Evolutionary conservation across 345 rosid species (phyloP).

Genomic region (Sonneratia alba): DNA sequence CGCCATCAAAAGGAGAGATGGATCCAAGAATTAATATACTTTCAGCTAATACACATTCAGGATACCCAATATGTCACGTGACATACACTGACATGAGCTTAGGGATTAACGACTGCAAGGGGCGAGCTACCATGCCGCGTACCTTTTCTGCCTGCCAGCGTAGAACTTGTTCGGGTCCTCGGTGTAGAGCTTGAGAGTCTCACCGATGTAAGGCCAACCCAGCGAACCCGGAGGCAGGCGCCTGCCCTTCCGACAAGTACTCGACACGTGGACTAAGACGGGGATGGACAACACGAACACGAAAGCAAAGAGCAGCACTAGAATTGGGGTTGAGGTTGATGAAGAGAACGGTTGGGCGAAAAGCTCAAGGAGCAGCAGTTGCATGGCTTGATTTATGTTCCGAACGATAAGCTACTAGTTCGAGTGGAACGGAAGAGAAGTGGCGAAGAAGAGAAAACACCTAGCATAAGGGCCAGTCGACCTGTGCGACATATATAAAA

Average conservation of each 20-base stretch:
- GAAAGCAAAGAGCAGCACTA: background rate
- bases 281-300: constrained; percentile 4
- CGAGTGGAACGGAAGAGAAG: background rate
- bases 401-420: no score
- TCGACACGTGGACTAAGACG: constrained; percentile 27
- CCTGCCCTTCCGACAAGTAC: constrained; percentile 18
- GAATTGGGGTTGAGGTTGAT: background rate
- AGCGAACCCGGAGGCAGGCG: constrained; percentile 83
- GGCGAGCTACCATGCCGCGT: background rate
- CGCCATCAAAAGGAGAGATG: background rate
- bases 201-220: constrained; percentile 97
- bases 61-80: background rate
- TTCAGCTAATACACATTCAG: background rate
- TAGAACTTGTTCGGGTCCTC: constrained; percentile 81
- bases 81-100: no score
- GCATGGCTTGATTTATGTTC: background rate
- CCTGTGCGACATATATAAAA: background rate
- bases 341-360: background rate
- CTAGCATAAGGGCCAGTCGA: background rate
- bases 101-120: background rate
- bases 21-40: no score
- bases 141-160: constrained; percentile 68
- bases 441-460: background rate
- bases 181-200: constrained; percentile 75
- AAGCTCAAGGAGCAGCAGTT: background rate